Evolutionary conservation across 805 yeast species (phyloP).

Genomic region (Kregervanrija fluxuum): DNA sequence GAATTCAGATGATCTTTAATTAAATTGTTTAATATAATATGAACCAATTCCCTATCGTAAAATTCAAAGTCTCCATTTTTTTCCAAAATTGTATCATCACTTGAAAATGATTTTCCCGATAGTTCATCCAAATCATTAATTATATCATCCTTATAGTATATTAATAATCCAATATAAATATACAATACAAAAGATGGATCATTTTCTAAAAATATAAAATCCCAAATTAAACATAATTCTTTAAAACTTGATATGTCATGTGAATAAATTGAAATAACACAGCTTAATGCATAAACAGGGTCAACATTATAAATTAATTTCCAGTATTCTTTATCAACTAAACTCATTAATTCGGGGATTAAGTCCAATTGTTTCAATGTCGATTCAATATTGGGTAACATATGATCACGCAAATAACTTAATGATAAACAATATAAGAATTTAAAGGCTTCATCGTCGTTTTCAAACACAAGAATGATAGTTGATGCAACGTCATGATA

Average conservation of each 20-base stretch:
- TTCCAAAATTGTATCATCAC: constrained; percentile 20
- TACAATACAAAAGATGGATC: constrained; percentile 51
- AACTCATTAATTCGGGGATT: constrained; percentile 53
- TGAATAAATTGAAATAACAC: constrained; percentile 69
- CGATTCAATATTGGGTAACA: constrained; percentile 64
- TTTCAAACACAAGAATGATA: constrained; percentile 44
- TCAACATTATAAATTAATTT: constrained; percentile 34
- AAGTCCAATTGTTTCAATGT: constrained; percentile 59
- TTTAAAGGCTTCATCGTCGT: constrained; percentile 30
- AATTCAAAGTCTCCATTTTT: constrained; percentile 11
- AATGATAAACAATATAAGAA: constrained; percentile 52
- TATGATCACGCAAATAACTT: constrained; percentile 70
- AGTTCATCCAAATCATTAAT: constrained; percentile 26
- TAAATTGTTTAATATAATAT: constrained; percentile 21
- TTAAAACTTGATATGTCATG: constrained; percentile 53
- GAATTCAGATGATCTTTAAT: constrained; percentile 20
- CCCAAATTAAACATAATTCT: constrained; percentile 59
- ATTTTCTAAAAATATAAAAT: constrained; percentile 50
- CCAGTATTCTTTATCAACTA: constrained; percentile 39
- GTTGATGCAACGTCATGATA: constrained; percentile 81
- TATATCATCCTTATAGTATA: constrained; percentile 38
- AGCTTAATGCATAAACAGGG: constrained; percentile 67
- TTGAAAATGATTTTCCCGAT: constrained; percentile 22
- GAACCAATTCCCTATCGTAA: constrained; percentile 21
- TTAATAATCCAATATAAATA: constrained; percentile 51